A percentile compares a stretch with the other conserved stretches of the same genome.
Conservation (phyloP, 2,329 filamentous ascomycete genomes). For the Diplodia scrobiculata region DNA sequence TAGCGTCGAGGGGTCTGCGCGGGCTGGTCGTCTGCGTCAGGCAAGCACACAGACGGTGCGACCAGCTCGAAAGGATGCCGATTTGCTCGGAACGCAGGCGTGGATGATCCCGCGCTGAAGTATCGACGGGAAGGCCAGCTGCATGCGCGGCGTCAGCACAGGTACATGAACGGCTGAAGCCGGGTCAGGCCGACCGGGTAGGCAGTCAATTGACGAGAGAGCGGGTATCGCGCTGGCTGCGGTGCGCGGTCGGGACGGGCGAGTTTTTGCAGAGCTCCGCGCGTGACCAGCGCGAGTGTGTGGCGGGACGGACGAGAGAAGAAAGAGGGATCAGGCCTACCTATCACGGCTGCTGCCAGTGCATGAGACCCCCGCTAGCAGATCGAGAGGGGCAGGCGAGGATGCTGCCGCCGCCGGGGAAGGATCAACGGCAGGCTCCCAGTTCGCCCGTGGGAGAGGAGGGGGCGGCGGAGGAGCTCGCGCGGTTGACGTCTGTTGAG, state of each 20-base stretch:
- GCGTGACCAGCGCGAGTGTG: slow-evolving; percentile 27
- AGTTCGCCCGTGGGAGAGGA: not conserved
- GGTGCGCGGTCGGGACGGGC: slow-evolving; percentile 26
- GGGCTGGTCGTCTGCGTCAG: slow-evolving; percentile 14
- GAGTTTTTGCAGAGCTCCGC: slow-evolving; percentile 16
- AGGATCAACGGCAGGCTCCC: slow-evolving; percentile 21
- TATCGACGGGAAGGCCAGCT: slow-evolving; percentile 25
- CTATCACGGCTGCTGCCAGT: slow-evolving; percentile 23
- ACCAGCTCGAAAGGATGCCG: slow-evolving; percentile 24
- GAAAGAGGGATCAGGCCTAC: slow-evolving; percentile 18
- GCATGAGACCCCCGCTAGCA: slow-evolving; percentile 27
- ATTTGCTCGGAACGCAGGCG: slow-evolving; percentile 26
- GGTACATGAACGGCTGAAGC: slow-evolving; percentile 27
- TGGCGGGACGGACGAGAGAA: slow-evolving; percentile 25
- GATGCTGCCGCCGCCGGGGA: slow-evolving; percentile 21
- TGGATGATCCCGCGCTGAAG: slow-evolving; percentile 25
- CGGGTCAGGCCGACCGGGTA: slow-evolving; percentile 21
- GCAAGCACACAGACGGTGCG: slow-evolving; percentile 24
- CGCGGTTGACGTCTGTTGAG: not conserved
- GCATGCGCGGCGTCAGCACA: slow-evolving; percentile 27
- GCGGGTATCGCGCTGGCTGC: slow-evolving; percentile 16
- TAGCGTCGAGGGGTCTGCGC: slow-evolving; percentile 18
- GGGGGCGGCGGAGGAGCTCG: not conserved
- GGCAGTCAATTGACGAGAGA: slow-evolving; percentile 14
- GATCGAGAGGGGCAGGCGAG: slow-evolving; percentile 25